Evolutionary conservation across 495 filamentous ascomycete species (phyloP).

Genomic region (Tuber umbilicatum): DNA sequence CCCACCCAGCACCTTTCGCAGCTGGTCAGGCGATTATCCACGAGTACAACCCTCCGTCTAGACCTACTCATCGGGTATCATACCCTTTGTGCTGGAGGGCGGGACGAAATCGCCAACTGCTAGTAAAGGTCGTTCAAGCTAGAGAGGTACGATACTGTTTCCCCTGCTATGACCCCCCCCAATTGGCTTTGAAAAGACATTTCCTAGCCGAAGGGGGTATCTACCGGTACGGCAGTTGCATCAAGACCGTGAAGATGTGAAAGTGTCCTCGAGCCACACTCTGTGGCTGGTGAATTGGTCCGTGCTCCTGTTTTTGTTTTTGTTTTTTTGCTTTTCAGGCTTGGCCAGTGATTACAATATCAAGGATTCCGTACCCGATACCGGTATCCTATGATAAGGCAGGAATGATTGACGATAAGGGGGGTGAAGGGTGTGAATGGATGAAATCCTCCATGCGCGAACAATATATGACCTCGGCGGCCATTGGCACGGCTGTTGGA

Average conservation of each 20-base stretch:
- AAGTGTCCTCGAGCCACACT: neutral
- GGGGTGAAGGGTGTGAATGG: neutral
- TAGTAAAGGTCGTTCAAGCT: neutral
- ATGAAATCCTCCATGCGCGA: neutral
- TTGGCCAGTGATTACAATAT: neutral
- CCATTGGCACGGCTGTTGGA: neutral
- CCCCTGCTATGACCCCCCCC: neutral
- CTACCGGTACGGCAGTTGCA: neutral
- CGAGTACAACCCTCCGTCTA: neutral
- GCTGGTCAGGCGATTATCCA: neutral
- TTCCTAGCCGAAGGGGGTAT: neutral
- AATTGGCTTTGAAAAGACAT: neutral
- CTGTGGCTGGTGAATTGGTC: neutral
- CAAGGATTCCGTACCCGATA: neutral
- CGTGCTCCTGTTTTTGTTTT: neutral
- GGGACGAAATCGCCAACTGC: neutral
- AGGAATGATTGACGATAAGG: neutral
- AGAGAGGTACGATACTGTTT: neutral
- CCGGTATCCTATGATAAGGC: neutral
- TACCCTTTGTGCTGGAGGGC: neutral
- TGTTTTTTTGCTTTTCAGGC: neutral
- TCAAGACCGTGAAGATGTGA: neutral
- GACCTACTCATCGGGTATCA: neutral
- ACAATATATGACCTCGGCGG: neutral
- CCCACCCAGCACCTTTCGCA: neutral